A percentile compares a stretch with the other conserved stretches of the same genome.
phyloP scores from a whole-genome alignment of 768 basidiomycete genomes.

The Boletus edulis region DNA sequence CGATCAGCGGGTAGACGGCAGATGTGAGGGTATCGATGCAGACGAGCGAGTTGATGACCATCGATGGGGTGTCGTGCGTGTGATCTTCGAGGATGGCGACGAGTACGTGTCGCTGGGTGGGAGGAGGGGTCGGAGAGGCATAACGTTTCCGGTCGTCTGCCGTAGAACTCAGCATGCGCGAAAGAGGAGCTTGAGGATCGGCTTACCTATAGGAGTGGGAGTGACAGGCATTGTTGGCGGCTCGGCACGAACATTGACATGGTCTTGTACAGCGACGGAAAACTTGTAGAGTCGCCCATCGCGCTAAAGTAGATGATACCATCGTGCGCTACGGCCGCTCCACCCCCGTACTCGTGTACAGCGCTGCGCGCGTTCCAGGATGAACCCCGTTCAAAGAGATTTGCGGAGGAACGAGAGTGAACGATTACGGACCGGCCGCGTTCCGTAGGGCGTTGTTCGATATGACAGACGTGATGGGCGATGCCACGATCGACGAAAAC shows the following conservation, averaged over 20 bases:
- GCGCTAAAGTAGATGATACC: not conserved
- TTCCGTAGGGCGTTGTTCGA: slow-evolving; percentile 1
- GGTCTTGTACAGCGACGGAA: not conserved
- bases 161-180: too few species aligned
- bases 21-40: not conserved
- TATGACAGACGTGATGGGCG: not conserved
- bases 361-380: not conserved
- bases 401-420: not conserved
- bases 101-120: not conserved
- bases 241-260: not conserved
- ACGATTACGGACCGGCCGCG: not conserved
- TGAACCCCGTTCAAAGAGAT: not conserved
- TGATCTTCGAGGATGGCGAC: slow-evolving; percentile 1
- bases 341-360: slow-evolving; percentile 1
- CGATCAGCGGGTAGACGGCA: not conserved
- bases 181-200: not conserved
- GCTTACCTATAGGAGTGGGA: not conserved
- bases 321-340: not conserved
- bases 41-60: not conserved
- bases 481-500: not conserved
- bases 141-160: not conserved
- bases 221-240: not conserved
- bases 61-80: too few species aligned
- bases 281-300: slow-evolving; percentile 1
- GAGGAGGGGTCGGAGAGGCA: slow-evolving; percentile 1